phyloP scores from a whole-genome alignment of 305 asterid genomes.

The Rubia tinctorum region DNA sequence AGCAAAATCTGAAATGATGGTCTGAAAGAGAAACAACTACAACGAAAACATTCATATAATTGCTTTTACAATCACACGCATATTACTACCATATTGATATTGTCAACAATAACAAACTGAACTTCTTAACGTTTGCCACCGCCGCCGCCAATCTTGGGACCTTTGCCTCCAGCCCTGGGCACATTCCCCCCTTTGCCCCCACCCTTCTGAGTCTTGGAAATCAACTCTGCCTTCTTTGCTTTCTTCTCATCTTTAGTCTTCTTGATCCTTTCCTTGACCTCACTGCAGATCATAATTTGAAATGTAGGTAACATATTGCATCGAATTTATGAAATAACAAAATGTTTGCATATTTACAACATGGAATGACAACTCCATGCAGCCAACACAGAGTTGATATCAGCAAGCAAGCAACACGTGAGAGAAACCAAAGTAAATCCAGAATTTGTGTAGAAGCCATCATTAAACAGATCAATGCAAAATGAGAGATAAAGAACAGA shows the following conservation, averaged over 20 bases:
- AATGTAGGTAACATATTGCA: neutral
- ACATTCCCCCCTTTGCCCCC: constrained; percentile 34
- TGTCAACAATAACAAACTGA: neutral
- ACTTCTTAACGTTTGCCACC: constrained; percentile 40
- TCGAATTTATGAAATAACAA: neutral
- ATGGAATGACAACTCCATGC: too few relatives aligned
- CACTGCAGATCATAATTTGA: constrained; percentile 17
- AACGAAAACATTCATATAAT: too few relatives aligned
- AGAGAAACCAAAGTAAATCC: too few relatives aligned
- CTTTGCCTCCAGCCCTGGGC: constrained; percentile 36
- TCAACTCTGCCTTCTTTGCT: constrained; percentile 40
- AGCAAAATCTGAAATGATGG: neutral
- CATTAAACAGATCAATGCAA: too few relatives aligned
- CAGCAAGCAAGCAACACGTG: too few relatives aligned
- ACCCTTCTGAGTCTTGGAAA: constrained; percentile 37
- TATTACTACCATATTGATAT: too few relatives aligned
- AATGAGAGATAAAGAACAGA: too few relatives aligned
- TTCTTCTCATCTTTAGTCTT: constrained; percentile 44
- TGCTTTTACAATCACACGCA: too few relatives aligned
- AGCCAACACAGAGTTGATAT: too few relatives aligned
- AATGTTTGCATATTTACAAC: too few relatives aligned
- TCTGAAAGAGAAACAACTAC: neutral
- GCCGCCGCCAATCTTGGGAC: constrained; percentile 49
- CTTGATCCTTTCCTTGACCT: constrained; percentile 43
- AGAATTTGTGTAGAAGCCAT: too few relatives aligned